Percentiles rank a stretch among this genome's conserved stretches.
Conservation (phyloP, 768 basidiomycete species). For the Tulasnella sp. region DNA sequence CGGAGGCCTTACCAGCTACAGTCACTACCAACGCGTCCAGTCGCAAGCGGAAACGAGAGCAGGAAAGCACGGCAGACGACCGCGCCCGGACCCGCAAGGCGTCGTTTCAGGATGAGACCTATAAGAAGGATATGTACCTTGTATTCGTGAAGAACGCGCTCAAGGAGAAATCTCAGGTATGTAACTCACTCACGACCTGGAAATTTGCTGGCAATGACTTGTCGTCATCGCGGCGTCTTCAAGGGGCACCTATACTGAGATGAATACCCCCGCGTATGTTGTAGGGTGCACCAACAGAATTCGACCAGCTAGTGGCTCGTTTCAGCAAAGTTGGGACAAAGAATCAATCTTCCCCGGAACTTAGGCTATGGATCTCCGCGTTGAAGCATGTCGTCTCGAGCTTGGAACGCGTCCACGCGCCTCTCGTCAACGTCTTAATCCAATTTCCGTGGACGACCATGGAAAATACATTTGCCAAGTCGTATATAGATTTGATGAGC, state of each 20-base stretch:
- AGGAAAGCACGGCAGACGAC: background rate
- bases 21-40: background rate
- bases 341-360: constrained; percentile 35
- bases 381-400: constrained; percentile 88
- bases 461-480: constrained; percentile 72
- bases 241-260: background rate
- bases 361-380: constrained; percentile 73
- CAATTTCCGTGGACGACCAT: constrained; percentile 88
- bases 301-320: constrained; percentile 81
- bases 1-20: background rate
- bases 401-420: constrained; percentile 65
- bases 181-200: constrained; percentile 20
- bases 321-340: constrained; percentile 45
- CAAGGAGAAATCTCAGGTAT: constrained; percentile 56
- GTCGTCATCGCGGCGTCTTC: background rate
- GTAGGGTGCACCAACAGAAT: constrained; percentile 63
- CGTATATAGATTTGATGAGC: constrained; percentile 80
- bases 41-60: background rate
- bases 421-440: constrained; percentile 78
- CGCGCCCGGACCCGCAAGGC: background rate
- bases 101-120: constrained; percentile 44
- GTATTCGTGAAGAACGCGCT: constrained; percentile 74
- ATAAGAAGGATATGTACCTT: constrained; percentile 72
- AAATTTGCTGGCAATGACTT: background rate
- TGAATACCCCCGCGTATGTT: background rate